Conservation (phyloP, 129 eudicot species). For the Scalesia atractyloides region DNA sequence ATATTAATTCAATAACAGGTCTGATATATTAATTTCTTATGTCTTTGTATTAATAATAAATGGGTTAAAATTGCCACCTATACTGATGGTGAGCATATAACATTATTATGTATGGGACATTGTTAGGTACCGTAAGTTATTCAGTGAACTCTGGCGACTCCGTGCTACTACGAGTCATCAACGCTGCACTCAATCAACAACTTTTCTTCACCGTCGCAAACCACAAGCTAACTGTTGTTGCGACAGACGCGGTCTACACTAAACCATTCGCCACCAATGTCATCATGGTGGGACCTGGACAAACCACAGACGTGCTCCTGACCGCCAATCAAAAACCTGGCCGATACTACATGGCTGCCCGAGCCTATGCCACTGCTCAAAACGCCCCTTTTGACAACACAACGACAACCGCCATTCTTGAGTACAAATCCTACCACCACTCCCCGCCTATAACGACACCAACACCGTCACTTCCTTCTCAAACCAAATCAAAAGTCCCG, state of each 20-base stretch:
- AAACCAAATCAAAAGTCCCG: slow-evolving; percentile 51
- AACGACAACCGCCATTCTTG: slow-evolving; percentile 76
- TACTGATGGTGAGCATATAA: background rate
- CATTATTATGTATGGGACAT: background rate
- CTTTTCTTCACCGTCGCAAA: slow-evolving; percentile 73
- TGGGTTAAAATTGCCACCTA: background rate
- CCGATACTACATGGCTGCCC: slow-evolving; percentile 79
- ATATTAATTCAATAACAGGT: too few relatives aligned
- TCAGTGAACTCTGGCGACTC: slow-evolving; percentile 59
- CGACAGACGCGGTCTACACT: slow-evolving; percentile 65
- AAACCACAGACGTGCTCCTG: slow-evolving; percentile 71
- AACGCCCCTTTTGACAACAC: slow-evolving; percentile 78
- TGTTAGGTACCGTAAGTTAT: slow-evolving; percentile 53
- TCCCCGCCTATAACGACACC: slow-evolving; percentile 78
- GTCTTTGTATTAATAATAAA: background rate
- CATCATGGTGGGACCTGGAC: slow-evolving; percentile 85
- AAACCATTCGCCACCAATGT: slow-evolving; percentile 63
- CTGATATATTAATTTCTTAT: too few relatives aligned
- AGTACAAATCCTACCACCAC: slow-evolving; percentile 56
- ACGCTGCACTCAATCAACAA: slow-evolving; percentile 84
- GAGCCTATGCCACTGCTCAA: slow-evolving; percentile 63
- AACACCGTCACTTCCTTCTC: slow-evolving; percentile 56
- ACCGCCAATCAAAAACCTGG: slow-evolving; percentile 61
- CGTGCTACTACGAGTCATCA: slow-evolving; percentile 72
- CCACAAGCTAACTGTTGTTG: slow-evolving; percentile 74